phyloP scores from a whole-genome alignment of 169 alveolate species.

The Plasmodium berghei region DNA sequence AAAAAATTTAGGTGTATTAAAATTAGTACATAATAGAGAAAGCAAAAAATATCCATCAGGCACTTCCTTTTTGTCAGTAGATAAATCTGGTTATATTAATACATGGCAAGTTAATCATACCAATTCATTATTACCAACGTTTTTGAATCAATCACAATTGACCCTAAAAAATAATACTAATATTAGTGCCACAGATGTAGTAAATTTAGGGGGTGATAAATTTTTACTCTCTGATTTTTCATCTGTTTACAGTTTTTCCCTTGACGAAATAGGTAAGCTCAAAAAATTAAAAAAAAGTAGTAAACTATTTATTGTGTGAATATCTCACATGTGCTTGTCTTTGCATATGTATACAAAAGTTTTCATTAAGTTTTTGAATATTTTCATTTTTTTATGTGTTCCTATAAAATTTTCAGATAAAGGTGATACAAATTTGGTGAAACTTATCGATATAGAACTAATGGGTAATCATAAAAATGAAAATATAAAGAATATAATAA shows the following conservation, averaged over 20 bases:
- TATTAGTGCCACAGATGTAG: conserved; percentile 11
- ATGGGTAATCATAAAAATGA: not conserved
- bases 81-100: conserved; percentile 57
- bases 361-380: not conserved
- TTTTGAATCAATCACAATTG: conserved; percentile 27
- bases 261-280: conserved; percentile 6
- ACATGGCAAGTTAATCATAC: conserved; percentile 44
- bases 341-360: not conserved
- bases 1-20: conserved; percentile 30
- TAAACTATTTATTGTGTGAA: not conserved
- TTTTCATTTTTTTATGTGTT: not conserved
- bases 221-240: conserved; percentile 16
- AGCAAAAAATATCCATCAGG: conserved; percentile 43
- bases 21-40: conserved; percentile 37
- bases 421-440: not conserved
- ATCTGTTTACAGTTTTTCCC: conserved; percentile 21
- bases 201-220: conserved; percentile 17
- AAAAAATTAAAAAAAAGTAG: not conserved
- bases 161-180: not conserved
- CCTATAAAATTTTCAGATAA: not conserved
- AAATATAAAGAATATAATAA: conserved; percentile 22
- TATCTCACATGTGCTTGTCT: not conserved
- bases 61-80: conserved; percentile 43
- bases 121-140: conserved; percentile 37
- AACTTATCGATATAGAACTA: not conserved